Conservation (phyloP, 345 rosid genomes). For the Rhodamnia argentea region DNA sequence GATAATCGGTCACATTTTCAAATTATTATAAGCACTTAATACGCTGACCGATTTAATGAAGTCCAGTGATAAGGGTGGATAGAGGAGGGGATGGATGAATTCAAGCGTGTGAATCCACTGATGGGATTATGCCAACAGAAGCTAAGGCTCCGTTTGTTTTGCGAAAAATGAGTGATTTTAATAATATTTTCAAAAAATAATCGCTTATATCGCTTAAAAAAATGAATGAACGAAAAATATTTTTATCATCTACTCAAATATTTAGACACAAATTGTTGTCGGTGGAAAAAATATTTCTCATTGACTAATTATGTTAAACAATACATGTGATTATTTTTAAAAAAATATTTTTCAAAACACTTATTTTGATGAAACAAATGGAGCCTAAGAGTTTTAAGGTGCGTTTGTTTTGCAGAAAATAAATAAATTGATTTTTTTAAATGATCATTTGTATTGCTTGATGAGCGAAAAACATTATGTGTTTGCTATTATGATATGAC, state of each 20-base stretch:
- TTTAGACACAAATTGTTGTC: not conserved
- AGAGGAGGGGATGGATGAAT: not conserved
- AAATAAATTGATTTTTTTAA: no score
- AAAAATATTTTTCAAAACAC: not conserved
- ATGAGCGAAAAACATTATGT: no score
- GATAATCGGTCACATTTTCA: not conserved
- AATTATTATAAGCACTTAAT: not conserved
- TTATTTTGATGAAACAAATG: not conserved
- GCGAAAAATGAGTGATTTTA: no score
- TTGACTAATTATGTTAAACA: not conserved
- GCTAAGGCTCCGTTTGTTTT: not conserved
- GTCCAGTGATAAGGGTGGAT: not conserved
- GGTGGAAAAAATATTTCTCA: not conserved
- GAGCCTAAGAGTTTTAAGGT: not conserved
- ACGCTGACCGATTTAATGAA: not conserved
- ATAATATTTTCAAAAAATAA: no score
- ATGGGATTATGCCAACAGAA: not conserved
- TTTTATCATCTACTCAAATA: not conserved
- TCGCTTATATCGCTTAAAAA: no score
- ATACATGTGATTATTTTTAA: not conserved
- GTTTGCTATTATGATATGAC: no score
- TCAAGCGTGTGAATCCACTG: not conserved
- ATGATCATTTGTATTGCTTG: no score
- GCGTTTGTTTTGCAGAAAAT: no score
- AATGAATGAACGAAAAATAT: not conserved